Conservation (phyloP, 1,139 yeast genomes). For the Sugiyamaella neomexicana region DNA sequence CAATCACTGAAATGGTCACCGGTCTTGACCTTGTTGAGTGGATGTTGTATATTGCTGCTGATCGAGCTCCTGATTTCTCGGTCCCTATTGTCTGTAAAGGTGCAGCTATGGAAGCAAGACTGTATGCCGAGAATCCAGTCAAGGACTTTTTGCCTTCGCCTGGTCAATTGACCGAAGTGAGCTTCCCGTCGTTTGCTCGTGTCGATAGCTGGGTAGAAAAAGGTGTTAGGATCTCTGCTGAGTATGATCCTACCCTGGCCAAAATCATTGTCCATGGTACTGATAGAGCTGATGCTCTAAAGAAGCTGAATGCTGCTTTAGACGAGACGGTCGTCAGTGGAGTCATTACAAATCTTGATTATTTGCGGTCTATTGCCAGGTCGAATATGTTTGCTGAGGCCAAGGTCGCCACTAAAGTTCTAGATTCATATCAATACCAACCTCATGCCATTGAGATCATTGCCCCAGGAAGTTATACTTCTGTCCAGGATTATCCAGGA, state of each 20-base stretch:
- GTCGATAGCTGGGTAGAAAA: constrained; percentile 91
- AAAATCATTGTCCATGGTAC: constrained; percentile 93
- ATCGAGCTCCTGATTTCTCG: constrained; percentile 73
- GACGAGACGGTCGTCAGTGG: constrained; percentile 87
- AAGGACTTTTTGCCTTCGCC: constrained; percentile 95
- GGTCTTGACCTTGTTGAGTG: constrained; percentile 94
- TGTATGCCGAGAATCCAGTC: constrained; percentile 95
- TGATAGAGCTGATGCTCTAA: constrained; percentile 80
- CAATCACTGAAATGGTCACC: constrained; percentile 92
- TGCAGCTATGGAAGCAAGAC: constrained; percentile 93
- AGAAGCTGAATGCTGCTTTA: constrained; percentile 73
- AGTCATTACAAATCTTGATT: constrained; percentile 85
- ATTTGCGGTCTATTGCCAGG: constrained; percentile 78
- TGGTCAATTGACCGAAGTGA: constrained; percentile 84
- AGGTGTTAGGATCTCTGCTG: constrained; percentile 89
- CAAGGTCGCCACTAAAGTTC: constrained; percentile 78
- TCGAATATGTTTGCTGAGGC: constrained; percentile 83
- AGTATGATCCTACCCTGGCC: constrained; percentile 95
- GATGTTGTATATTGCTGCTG: constrained; percentile 93
- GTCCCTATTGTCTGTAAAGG: constrained; percentile 61
- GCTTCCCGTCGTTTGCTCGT: constrained; percentile 87
- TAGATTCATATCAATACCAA: constrained; percentile 76
- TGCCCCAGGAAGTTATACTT: constrained; percentile 89
- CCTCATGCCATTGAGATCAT: constrained; percentile 84
- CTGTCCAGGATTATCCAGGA: constrained; percentile 96